Evolutionary conservation across 1,284 basidiomycete genomes (phyloP).

Genomic region (Mycosarcoma mackinlayi): DNA sequence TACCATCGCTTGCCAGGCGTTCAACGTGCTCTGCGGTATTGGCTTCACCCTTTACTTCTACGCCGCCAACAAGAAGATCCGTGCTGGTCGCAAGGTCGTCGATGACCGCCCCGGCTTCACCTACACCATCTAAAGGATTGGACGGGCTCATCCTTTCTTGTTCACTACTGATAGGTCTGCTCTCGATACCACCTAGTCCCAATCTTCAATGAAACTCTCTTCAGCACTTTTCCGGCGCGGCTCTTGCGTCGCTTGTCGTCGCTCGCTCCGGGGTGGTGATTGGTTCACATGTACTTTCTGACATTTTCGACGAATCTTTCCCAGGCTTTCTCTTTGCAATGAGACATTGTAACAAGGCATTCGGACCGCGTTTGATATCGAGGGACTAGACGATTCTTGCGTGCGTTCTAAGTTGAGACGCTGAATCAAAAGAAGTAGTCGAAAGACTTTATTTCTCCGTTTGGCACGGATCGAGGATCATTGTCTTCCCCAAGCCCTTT

Average conservation of each 20-base stretch:
- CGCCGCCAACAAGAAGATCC: conserved; percentile 53
- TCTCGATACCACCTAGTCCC: conserved; percentile 1
- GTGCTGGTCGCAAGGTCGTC: conserved; percentile 49
- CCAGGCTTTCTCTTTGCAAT: background rate
- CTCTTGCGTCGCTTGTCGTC: background rate
- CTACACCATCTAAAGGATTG: conserved; percentile 48
- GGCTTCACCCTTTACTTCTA: conserved; percentile 52
- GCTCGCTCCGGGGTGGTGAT: too few relatives aligned
- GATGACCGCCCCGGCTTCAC: conserved; percentile 54
- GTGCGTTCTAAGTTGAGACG: too few relatives aligned
- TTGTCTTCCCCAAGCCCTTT: too few relatives aligned
- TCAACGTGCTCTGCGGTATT: conserved; percentile 48
- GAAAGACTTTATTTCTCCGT: too few relatives aligned
- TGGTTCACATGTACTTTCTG: background rate
- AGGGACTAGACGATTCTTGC: too few relatives aligned
- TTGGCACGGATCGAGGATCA: too few relatives aligned
- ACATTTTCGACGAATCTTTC: background rate
- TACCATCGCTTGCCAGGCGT: conserved; percentile 50
- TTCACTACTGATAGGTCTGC: too few relatives aligned
- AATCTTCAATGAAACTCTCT: too few relatives aligned
- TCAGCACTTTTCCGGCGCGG: background rate
- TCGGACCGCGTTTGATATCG: background rate
- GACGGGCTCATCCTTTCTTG: too few relatives aligned
- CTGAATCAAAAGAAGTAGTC: too few relatives aligned
- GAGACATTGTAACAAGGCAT: too few relatives aligned